A percentile compares a stretch with the other conserved stretches of the same genome.
phyloP scores from a whole-genome alignment of 2,329 filamentous ascomycete species.

The Graphilbum fragrans region DNA sequence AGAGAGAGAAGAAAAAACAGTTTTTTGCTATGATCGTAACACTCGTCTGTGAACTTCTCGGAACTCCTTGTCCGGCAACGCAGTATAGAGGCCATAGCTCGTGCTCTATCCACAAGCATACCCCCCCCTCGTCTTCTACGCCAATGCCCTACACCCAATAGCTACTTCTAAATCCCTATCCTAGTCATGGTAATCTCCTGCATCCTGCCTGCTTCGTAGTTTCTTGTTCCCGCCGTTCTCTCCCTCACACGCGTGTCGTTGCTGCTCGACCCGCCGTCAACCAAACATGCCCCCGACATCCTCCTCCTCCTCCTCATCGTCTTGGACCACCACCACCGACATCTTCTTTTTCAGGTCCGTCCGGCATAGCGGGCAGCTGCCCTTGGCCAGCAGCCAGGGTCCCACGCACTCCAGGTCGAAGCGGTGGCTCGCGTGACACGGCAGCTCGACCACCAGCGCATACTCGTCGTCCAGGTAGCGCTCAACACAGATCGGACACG shows the following conservation, averaged over 20 bases:
- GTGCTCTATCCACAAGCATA: too few species aligned
- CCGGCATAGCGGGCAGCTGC: conserved; percentile 52
- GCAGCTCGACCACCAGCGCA: conserved; percentile 51
- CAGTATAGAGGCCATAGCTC: too few species aligned
- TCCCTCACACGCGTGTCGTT: not conserved
- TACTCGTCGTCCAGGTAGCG: conserved; percentile 49
- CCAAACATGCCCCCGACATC: conserved; percentile 27
- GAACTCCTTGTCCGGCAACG: too few species aligned
- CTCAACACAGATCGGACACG: conserved; percentile 53
- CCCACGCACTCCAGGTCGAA: conserved; percentile 58
- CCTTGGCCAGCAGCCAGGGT: conserved; percentile 52
- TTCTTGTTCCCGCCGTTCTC: not conserved
- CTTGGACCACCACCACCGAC: conserved; percentile 27
- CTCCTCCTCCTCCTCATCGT: conserved; percentile 36
- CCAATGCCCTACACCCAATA: too few species aligned
- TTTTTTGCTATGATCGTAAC: too few species aligned
- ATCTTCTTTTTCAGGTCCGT: conserved; percentile 46
- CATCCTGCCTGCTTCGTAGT: not conserved
- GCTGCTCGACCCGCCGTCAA: conserved; percentile 3
- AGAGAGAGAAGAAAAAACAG: not conserved
- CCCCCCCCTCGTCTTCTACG: too few species aligned
- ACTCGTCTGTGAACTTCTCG: too few species aligned
- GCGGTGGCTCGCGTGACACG: conserved; percentile 43
- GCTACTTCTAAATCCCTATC: too few species aligned
- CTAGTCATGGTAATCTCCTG: too few species aligned